phyloP scores from a whole-genome alignment of 2,329 filamentous ascomycete genomes.

The Talaromyces rugulosus region DNA sequence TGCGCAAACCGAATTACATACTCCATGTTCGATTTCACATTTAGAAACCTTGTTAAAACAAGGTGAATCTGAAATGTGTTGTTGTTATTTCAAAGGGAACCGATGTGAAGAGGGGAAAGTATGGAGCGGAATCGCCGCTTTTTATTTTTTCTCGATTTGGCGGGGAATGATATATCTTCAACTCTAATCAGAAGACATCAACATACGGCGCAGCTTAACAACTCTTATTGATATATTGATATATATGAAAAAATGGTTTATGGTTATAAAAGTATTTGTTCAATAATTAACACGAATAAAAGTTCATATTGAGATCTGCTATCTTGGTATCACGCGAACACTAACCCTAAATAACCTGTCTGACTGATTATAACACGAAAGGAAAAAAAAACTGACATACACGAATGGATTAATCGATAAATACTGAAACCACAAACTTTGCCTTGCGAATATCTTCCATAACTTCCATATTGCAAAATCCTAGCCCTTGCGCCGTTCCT shows the following conservation, averaged over 20 bases:
- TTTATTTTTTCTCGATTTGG: neutral
- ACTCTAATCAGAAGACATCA: neutral
- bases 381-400: neutral
- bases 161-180: neutral
- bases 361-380: neutral
- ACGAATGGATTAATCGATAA: neutral
- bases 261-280: neutral
- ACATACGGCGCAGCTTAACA: neutral
- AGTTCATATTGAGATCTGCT: neutral
- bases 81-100: neutral
- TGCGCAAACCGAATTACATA: conserved; percentile 89
- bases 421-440: neutral
- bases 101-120: neutral
- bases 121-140: neutral
- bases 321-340: neutral
- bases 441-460: neutral
- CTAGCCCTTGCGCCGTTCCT: conserved; percentile 25
- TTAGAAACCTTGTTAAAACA: neutral
- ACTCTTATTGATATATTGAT: neutral
- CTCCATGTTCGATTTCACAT: conserved; percentile 47
- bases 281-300: neutral
- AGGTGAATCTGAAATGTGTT: neutral
- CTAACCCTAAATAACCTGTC: neutral
- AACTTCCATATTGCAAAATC: neutral
- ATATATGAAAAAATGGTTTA: neutral